Conservation (phyloP, 2,329 filamentous ascomycete genomes). For the Exserohilum rostratum region DNA sequence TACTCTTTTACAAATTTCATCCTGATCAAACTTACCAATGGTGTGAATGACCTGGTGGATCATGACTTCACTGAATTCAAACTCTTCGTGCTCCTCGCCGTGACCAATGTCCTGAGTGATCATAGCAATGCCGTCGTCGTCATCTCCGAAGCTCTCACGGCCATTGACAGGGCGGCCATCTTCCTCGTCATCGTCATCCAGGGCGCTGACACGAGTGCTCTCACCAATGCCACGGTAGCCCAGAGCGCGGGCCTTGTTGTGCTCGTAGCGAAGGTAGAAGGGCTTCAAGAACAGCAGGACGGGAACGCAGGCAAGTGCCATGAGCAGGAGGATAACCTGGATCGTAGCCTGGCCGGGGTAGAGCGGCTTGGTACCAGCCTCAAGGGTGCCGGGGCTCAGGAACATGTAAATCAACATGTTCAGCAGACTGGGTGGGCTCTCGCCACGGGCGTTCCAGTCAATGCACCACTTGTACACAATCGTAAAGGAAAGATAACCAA, state of each 20-base stretch:
- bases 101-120: conserved; percentile 79
- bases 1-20: background rate
- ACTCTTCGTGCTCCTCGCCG: conserved; percentile 88
- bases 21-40: conserved; percentile 73
- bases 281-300: conserved; percentile 94
- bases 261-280: conserved; percentile 90
- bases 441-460: conserved; percentile 74
- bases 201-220: conserved; percentile 81
- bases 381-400: conserved; percentile 77
- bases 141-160: conserved; percentile 72
- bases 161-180: conserved; percentile 59
- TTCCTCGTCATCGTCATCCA: conserved; percentile 79
- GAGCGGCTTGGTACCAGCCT: conserved; percentile 65
- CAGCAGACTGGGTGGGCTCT: conserved; percentile 81
- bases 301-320: conserved; percentile 87
- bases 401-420: conserved; percentile 99
- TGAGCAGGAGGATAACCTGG: conserved; percentile 77
- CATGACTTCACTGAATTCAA: conserved; percentile 96
- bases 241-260: conserved; percentile 84
- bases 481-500: conserved; percentile 91
- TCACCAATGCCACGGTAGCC: conserved; percentile 96
- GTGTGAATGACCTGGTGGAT: conserved; percentile 99
- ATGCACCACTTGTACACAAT: conserved; percentile 98
- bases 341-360: conserved; percentile 78
- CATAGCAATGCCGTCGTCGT: conserved; percentile 83